Base-by-base conservation (phyloP, 768 basidiomycete species). In the Royoungia palumana region DNA sequence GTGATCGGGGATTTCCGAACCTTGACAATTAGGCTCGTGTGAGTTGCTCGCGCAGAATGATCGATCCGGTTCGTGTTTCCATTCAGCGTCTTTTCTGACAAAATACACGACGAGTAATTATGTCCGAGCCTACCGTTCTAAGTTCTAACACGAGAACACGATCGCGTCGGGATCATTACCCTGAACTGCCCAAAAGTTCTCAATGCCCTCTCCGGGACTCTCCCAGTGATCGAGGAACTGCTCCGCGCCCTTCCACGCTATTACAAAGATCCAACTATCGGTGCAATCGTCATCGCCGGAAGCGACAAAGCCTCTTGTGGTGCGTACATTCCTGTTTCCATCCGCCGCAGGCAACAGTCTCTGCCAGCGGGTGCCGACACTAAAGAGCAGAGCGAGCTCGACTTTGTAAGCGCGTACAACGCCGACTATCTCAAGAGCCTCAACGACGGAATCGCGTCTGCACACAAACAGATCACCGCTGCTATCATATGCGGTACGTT, bases 301-400 rank as follows among this genome's bases (percentile, higher is more conserved):
- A 88, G 83, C 30, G 85, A 86, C 51, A 87, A 77, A 65, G 93
- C 90, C 1, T 97, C 97, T 65, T 55, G 53, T 27, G 53, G 55
- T 59, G 41, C 35, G 58, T 30, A 11, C 8, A 14, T 28, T 10
- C 11, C 27, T 28, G 27, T 28, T 9, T 28, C 27, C 8, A 28
- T 28, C 27, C 8, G 11, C 27, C 9, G 27, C 9, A 9, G 27
- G 11, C 27, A 9, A 28, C 12, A 5, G 12, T 25, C 8, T 21
- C 21, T 12, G 25, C 7, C 9, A 44, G 93, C 94, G 55, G 93
- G 95, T 2, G 95, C 95, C 12, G 95, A 98, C 69, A 97, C 97
- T 71, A 97, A 94, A 70, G 94, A 97, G 68, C 96, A 97, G 89
- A 93, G 89, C 68, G 88, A 91, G 22, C 62, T 72, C 89, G 91